A percentile compares a stretch with the other conserved stretches of the same genome.
phyloP scores from a whole-genome alignment of 208 protist genomes.

The Phytomonas francai region DNA sequence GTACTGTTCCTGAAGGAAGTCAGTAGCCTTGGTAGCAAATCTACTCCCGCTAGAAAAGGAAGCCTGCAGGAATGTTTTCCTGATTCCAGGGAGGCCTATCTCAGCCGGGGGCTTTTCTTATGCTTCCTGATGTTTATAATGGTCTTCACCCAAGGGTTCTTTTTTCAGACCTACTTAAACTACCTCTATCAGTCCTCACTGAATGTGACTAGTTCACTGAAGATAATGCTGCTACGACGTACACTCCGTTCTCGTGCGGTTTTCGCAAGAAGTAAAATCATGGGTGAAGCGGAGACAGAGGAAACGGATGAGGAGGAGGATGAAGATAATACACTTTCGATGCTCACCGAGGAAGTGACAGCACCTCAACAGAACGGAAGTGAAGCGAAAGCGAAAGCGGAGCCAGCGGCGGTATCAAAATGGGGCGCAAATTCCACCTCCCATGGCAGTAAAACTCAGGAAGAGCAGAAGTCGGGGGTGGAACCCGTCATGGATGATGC shows the following conservation, averaged over 20 bases:
- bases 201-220: conserved; percentile 48
- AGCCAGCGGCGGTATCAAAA: not conserved
- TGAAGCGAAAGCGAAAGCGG: not conserved
- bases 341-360: not conserved
- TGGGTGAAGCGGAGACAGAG: conserved; percentile 3
- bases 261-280: conserved; percentile 14
- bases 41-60: conserved; percentile 2
- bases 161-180: conserved; percentile 62
- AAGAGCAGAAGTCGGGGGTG: not conserved
- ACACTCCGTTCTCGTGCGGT: conserved; percentile 35
- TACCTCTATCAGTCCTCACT: conserved; percentile 48
- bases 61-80: conserved; percentile 4
- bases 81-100: conserved; percentile 14
- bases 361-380: not conserved
- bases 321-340: not conserved
- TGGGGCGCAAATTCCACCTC: not conserved
- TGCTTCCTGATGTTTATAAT: conserved; percentile 34
- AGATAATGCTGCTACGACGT: conserved; percentile 49
- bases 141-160: conserved; percentile 39
- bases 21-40: conserved; percentile 9
- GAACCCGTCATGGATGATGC: conserved; percentile 16
- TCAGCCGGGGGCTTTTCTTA: conserved; percentile 33
- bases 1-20: conserved; percentile 47
- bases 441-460: not conserved
- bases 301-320: conserved; percentile 8